Conservation (phyloP, 2,329 filamentous ascomycete genomes). For the Myotisia sp. region DNA sequence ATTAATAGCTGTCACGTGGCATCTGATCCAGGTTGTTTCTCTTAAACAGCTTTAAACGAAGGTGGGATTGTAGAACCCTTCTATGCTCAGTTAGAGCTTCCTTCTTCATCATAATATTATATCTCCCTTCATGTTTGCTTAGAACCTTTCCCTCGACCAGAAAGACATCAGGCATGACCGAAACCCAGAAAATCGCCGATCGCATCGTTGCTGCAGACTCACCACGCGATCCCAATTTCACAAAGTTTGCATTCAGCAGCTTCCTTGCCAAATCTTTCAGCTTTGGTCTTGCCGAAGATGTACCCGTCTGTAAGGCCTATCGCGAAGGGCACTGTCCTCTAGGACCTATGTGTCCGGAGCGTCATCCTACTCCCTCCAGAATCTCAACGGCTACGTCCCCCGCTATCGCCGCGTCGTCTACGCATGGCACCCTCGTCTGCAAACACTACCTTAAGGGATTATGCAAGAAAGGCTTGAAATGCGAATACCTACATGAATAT, state of each 20-base stretch:
- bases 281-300: constrained; percentile 64
- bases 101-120: too few species aligned
- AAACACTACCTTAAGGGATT: constrained; percentile 97
- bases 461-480: constrained; percentile 92
- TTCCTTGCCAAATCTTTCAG: constrained; percentile 74
- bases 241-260: constrained; percentile 70
- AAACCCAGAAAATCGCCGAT: constrained; percentile 21
- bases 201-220: constrained; percentile 24
- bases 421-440: constrained; percentile 58
- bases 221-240: constrained; percentile 30
- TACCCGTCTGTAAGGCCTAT: constrained; percentile 75
- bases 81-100: too few species aligned
- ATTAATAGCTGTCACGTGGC: too few species aligned
- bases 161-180: constrained; percentile 23
- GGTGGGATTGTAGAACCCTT: too few species aligned
- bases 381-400: constrained; percentile 32
- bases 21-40: too few species aligned
- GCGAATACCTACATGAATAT: constrained; percentile 98
- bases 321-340: constrained; percentile 74
- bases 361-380: constrained; percentile 46
- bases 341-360: constrained; percentile 71
- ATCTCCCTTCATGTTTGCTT: too few species aligned
- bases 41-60: too few species aligned
- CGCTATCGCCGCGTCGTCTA: constrained; percentile 28
- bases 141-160: too few species aligned